Percentiles rank a stretch among this genome's conserved stretches.
Conservation (phyloP, 208 protist genomes). For the Lotmaria passim region DNA sequence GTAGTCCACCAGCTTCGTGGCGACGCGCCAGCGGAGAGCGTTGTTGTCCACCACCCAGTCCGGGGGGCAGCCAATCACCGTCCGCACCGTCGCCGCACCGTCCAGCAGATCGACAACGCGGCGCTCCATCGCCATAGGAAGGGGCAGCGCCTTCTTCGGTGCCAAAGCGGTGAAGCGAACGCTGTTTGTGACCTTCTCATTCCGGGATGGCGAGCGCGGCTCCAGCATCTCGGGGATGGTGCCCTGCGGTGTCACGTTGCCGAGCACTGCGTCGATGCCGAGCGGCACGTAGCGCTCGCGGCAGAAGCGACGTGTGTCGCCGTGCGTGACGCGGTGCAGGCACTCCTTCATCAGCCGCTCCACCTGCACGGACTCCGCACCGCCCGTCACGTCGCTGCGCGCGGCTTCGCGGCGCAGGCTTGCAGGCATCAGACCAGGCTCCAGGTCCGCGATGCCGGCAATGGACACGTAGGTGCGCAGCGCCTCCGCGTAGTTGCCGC, state of each 20-base stretch:
- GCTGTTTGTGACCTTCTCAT: too few species aligned
- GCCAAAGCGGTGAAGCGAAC: not conserved
- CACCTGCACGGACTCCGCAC: conserved; percentile 26
- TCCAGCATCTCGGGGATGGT: not conserved
- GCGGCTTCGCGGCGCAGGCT: conserved; percentile 27
- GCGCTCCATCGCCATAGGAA: not conserved
- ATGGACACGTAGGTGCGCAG: conserved; percentile 31
- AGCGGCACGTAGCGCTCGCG: not conserved
- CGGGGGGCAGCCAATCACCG: not conserved
- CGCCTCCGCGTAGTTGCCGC: conserved; percentile 40
- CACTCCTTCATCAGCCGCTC: conserved; percentile 28
- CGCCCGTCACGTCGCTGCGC: conserved; percentile 10
- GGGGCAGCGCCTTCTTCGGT: too few species aligned
- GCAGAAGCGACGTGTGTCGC: conserved; percentile 3
- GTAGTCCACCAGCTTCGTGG: not conserved
- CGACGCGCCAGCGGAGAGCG: not conserved
- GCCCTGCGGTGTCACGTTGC: not conserved
- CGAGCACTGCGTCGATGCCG: conserved; percentile 16
- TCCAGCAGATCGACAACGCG: not conserved
- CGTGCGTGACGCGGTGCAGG: not conserved
- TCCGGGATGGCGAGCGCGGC: not conserved
- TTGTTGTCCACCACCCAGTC: conserved; percentile 3
- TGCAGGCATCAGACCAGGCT: conserved; percentile 25
- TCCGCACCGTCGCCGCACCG: not conserved
- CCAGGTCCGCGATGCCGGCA: conserved; percentile 26